Evolutionary conservation across 768 basidiomycete species (phyloP), one percentile per base, ranked within the genome.

Genomic region (Kwoniella sp.): DNA sequence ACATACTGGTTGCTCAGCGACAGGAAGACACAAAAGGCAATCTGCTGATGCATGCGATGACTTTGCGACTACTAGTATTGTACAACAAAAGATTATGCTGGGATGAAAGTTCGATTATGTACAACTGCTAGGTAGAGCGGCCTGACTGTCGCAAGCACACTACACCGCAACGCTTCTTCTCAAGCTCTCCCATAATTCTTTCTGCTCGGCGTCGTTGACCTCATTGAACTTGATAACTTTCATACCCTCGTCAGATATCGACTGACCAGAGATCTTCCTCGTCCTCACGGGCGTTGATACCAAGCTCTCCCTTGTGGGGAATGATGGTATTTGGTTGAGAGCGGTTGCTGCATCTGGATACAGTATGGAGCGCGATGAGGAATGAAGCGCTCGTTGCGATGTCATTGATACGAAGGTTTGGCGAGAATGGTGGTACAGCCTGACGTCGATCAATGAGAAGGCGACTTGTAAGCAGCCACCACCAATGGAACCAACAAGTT

Each of bases 331-430:
- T 34, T 34, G 34, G 13, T 34, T 34, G 5, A 13, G 45, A 4
- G 58, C 37, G 12, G 48, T 51, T 26, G 37, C n/a, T 7, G 31
- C 47, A 25, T 50, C 28, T 55, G 58, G 68, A 54, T 67, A 73
- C 17, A 66, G 48, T 26, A 34, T 47, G 13, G 58, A 31, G 2
- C n/a, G 63, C 25, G 69, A 66, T 20, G 69, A 34, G 13, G 76
- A 72, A 11, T 67, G 64, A 4, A 65, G 31, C 0, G 76, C 63
- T 26, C 73, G 56, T 60, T 75, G 72, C 12, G 73, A 55, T 11
- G 72, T 75, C 63, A 75, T 67, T 22, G 70, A 73, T 8, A 70
- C 48, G 69, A 77, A 77, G 1, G 76, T 75, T 20, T 75, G 72
- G 20, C 48, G 68, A 11, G 76, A 77, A 61, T 75, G 70, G 37